Evolutionary conservation across 192 early-diverging fungal genomes (phyloP).

Genomic region (Rhizophagus clarus): DNA sequence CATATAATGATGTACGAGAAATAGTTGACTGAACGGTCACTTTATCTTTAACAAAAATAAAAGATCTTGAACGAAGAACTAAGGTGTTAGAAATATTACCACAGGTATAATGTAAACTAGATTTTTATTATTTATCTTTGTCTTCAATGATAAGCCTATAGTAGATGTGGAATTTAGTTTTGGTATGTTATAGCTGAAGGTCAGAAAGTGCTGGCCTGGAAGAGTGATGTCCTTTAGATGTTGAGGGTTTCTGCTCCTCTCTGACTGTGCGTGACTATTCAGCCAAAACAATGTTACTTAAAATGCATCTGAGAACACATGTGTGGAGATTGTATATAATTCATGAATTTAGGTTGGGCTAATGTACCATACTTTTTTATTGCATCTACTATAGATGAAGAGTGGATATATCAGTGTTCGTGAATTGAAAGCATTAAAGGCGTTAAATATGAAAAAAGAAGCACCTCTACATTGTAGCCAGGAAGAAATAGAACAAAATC

Average conservation of each 20-base stretch:
- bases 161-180: slow-evolving; percentile 21
- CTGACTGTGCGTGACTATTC: slow-evolving; percentile 25
- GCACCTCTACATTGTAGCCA: background rate
- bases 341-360: slow-evolving; percentile 6
- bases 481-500: slow-evolving; percentile 13
- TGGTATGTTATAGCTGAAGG: too few species aligned
- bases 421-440: slow-evolving; percentile 20
- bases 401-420: slow-evolving; percentile 19
- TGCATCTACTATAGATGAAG: too few species aligned
- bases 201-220: background rate
- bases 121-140: background rate
- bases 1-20: background rate
- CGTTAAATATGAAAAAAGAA: slow-evolving; percentile 13
- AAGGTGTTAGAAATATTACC: too few species aligned
- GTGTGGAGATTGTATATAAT: background rate
- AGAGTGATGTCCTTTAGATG: slow-evolving; percentile 23
- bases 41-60: background rate
- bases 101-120: background rate
- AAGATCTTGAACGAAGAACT: background rate
- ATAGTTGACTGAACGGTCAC: background rate
- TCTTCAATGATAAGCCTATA: slow-evolving; percentile 21
- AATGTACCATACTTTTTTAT: slow-evolving; percentile 29
- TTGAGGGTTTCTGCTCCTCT: slow-evolving; percentile 1
- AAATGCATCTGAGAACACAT: slow-evolving; percentile 14
- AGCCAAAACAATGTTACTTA: slow-evolving; percentile 22